Evolutionary conservation across 2,329 filamentous ascomycete genomes (phyloP).

Genomic region (Monosporascus sp.): DNA sequence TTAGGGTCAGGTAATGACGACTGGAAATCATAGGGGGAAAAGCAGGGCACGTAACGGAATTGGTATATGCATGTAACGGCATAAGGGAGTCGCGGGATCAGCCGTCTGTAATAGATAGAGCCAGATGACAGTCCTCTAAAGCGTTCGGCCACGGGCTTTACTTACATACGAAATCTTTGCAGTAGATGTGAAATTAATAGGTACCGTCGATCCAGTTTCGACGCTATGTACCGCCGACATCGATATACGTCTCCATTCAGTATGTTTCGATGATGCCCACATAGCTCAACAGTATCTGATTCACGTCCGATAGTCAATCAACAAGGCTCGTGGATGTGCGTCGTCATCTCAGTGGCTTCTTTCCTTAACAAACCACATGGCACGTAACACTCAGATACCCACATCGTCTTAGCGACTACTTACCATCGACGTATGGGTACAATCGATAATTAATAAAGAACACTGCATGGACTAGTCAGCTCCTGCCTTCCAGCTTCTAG

Average conservation of each 20-base stretch:
- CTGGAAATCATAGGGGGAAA: not conserved
- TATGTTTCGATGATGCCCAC: no score
- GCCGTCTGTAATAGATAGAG: no score
- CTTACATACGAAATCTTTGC: no score
- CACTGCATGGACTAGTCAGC: not conserved
- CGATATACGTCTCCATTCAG: no score
- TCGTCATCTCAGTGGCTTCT: not conserved
- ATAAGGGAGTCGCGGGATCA: not conserved
- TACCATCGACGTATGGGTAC: no score
- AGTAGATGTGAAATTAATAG: no score
- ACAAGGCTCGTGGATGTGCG: not conserved
- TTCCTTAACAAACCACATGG: not conserved
- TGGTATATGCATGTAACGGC: not conserved
- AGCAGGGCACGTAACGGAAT: not conserved
- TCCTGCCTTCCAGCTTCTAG: not conserved
- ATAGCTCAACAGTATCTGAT: not conserved
- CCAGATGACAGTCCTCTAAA: no score
- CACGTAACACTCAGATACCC: not conserved
- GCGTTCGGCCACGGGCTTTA: no score
- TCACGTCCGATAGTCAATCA: not conserved
- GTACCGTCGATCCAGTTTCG: no score
- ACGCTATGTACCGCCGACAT: not conserved
- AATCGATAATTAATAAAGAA: not conserved
- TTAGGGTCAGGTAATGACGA: not conserved
- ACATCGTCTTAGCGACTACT: not conserved